These are phyloP conservation scores for Grosmannia serpens DNA, from an alignment of 2,329 filamentous ascomycete genomes.

Conservation along the genomic window DNA sequence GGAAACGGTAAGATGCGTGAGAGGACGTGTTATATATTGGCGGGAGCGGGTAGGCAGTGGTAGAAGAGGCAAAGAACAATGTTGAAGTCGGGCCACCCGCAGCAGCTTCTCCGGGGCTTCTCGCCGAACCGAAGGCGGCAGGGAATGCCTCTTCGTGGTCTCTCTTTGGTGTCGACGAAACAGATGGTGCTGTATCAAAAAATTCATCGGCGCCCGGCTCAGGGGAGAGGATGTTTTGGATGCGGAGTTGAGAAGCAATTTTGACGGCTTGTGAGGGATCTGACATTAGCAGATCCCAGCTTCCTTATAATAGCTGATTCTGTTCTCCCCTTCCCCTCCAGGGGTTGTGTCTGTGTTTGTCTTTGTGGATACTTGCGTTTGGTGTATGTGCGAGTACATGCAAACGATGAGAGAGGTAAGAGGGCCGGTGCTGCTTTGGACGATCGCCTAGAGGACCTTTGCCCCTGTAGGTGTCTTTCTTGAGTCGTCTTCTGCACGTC, in stretches of 20 bases:
- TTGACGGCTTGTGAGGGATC: conserved; percentile 30
- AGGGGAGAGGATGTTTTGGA: conserved; percentile 39
- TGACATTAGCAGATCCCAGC: conserved; percentile 21
- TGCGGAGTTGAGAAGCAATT: conserved; percentile 38
- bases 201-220: conserved; percentile 27
- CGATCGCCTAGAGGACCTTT: not conserved
- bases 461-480: not conserved
- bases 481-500: not conserved
- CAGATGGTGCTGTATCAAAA: conserved; percentile 17
- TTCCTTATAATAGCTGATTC: conserved; percentile 7
- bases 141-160: conserved; percentile 25
- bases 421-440: not conserved
- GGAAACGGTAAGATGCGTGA: not conserved
- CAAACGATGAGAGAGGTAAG: not conserved
- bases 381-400: not conserved
- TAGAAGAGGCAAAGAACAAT: not conserved
- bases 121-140: not conserved
- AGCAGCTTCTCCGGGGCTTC: not conserved
- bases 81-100: not conserved
- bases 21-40: not conserved
- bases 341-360: not conserved
- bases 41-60: not conserved
- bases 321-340: not conserved
- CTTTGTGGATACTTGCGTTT: conserved; percentile 4
- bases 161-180: conserved; percentile 23